These are phyloP conservation scores for Collariella sp. DNA, from an alignment of 495 filamentous ascomycete species.

Conservation along the genomic window DNA sequence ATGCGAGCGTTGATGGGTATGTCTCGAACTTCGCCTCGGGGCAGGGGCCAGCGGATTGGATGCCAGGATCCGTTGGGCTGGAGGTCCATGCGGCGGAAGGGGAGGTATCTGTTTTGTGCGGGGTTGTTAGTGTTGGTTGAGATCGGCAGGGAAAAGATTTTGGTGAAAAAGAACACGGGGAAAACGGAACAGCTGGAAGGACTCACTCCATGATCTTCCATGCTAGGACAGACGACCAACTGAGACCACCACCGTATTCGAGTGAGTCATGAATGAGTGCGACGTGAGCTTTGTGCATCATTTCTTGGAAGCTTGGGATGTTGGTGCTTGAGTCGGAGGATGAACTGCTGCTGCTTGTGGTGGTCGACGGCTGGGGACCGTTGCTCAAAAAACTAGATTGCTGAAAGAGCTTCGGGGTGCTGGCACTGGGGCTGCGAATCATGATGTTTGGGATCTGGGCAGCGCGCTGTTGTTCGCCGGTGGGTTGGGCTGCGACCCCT, in stretches of 20 bases:
- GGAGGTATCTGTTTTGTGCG: conserved; percentile 43
- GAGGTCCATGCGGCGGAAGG: conserved; percentile 78
- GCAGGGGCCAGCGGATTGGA: conserved; percentile 71
- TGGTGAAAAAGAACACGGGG: background rate
- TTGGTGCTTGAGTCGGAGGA: background rate
- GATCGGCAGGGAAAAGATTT: too few relatives aligned
- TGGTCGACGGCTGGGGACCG: background rate
- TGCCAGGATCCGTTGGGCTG: conserved; percentile 68
- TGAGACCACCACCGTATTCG: conserved; percentile 55
- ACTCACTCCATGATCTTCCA: conserved; percentile 71
- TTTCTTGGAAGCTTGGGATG: conserved; percentile 41
- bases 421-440: conserved; percentile 27
- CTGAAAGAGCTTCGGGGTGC: conserved; percentile 18
- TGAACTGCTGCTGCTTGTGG: background rate
- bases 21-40: conserved; percentile 71
- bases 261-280: conserved; percentile 71
- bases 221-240: conserved; percentile 48
- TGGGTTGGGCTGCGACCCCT: background rate
- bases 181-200: background rate
- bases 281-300: conserved; percentile 50
- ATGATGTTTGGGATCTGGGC: conserved; percentile 29
- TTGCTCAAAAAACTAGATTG: conserved; percentile 3
- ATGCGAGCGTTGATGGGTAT: conserved; percentile 63
- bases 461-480: background rate
- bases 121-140: background rate